phyloP scores from a whole-genome alignment of 83 land plant genomes.

The Larix sibirica region DNA sequence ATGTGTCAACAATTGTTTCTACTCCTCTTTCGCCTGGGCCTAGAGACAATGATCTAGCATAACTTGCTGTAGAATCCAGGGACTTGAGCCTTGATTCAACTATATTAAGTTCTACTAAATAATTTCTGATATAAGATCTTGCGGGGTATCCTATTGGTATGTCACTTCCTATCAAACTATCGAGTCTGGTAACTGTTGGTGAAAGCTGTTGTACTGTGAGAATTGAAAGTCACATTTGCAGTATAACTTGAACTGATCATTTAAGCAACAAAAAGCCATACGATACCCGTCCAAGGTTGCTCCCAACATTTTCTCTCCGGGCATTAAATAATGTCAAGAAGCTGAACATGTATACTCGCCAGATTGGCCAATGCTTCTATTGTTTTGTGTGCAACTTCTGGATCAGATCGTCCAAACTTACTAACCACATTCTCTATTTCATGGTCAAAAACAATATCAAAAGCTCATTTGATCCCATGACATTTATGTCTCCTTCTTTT shows the following conservation, averaged over 20 bases:
- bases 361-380: too few relatives aligned
- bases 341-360: too few relatives aligned
- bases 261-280: constrained; percentile 92
- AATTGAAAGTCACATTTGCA: constrained; percentile 75
- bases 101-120: constrained; percentile 55
- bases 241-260: constrained; percentile 86
- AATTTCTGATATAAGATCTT: constrained; percentile 65
- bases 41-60: constrained; percentile 45
- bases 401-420: too few relatives aligned
- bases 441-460: too few relatives aligned
- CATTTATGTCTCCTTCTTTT: too few relatives aligned
- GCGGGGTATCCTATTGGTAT: constrained; percentile 67
- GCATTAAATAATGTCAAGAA: too few relatives aligned
- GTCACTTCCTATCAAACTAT: constrained; percentile 47
- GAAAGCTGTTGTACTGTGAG: constrained; percentile 75
- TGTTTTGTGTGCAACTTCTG: too few relatives aligned
- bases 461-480: too few relatives aligned
- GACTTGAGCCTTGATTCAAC: constrained; percentile 54
- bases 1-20: constrained; percentile 78
- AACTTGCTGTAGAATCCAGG: constrained; percentile 45
- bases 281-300: constrained; percentile 81
- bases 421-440: too few relatives aligned
- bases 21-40: constrained; percentile 58
- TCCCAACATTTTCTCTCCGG: constrained; percentile 60
- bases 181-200: constrained; percentile 59